These are phyloP conservation scores for Penicillium coffeae DNA, from an alignment of 495 filamentous ascomycete genomes.

Conservation along the genomic window DNA sequence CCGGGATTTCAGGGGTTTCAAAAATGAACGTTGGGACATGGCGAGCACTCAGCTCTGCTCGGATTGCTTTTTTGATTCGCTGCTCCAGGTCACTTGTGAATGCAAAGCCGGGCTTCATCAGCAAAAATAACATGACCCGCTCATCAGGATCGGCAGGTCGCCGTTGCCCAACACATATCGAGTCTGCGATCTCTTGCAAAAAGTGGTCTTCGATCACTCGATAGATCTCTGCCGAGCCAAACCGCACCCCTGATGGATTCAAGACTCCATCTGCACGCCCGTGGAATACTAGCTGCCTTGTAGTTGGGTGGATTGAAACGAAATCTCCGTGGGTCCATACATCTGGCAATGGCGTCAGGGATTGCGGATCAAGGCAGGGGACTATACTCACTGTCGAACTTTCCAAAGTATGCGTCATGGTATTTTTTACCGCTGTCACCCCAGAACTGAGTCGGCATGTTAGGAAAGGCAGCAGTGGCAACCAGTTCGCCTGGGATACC, in stretches of 20 bases:
- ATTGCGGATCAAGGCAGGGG: neutral
- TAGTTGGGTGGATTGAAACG: constrained; percentile 62
- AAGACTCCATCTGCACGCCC: constrained; percentile 76
- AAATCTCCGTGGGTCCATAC: constrained; percentile 87
- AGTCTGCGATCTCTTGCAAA: constrained; percentile 56
- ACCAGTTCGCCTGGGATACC: constrained; percentile 73
- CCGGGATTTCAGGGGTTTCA: constrained; percentile 75
- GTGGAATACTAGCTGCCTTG: constrained; percentile 60
- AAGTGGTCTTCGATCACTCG: constrained; percentile 65
- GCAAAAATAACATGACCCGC: constrained; percentile 45
- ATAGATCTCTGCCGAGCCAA: constrained; percentile 78
- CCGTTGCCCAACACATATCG: constrained; percentile 70
- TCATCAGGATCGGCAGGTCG: constrained; percentile 66
- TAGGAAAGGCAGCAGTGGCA: constrained; percentile 63
- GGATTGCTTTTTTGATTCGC: constrained; percentile 60
- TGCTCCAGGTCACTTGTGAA: constrained; percentile 55
- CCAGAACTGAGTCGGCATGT: constrained; percentile 71
- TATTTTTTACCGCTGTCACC: constrained; percentile 58
- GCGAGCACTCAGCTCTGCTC: constrained; percentile 58
- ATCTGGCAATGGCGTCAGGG: constrained; percentile 21
- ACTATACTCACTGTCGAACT: constrained; percentile 48
- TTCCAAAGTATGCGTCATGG: constrained; percentile 65
- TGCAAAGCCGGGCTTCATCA: constrained; percentile 43
- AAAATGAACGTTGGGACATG: constrained; percentile 78
- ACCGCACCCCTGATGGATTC: constrained; percentile 73